phyloP scores from a whole-genome alignment of 441 rosid genomes.

The Brassica hybrid region DNA sequence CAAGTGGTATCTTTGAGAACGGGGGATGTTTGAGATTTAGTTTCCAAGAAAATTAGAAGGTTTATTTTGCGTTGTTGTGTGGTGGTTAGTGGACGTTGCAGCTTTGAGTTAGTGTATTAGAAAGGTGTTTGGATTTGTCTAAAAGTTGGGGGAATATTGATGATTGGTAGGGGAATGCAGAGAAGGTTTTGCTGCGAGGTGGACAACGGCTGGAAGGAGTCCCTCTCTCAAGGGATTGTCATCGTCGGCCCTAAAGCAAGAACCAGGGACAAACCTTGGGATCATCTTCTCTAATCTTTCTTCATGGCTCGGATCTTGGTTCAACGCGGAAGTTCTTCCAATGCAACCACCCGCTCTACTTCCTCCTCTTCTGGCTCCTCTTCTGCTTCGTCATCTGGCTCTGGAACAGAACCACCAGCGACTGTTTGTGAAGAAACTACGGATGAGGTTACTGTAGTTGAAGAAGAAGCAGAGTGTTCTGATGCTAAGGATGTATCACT shows the following conservation, averaged over 20 bases:
- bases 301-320: slow-evolving; percentile 91
- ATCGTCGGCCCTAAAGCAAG: slow-evolving; percentile 86
- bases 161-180: slow-evolving; percentile 99
- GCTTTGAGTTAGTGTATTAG: slow-evolving; percentile 53
- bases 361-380: slow-evolving; percentile 52
- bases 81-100: slow-evolving; percentile 50
- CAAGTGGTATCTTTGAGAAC: not conserved
- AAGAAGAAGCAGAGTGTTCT: slow-evolving; percentile 59
- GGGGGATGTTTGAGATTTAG: not conserved
- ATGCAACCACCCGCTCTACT: slow-evolving; percentile 66
- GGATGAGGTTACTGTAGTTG: slow-evolving; percentile 58
- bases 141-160: slow-evolving; percentile 49
- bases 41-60: not conserved
- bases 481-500: slow-evolving; percentile 55
- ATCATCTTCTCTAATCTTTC: slow-evolving; percentile 21
- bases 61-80: not conserved
- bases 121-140: slow-evolving; percentile 59
- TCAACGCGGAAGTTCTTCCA: slow-evolving; percentile 89
- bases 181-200: slow-evolving; percentile 70
- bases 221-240: slow-evolving; percentile 84
- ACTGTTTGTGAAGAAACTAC: slow-evolving; percentile 62
- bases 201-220: slow-evolving; percentile 82
- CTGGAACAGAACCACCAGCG: slow-evolving; percentile 57
- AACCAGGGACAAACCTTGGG: slow-evolving; percentile 77
- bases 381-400: slow-evolving; percentile 48